These are phyloP conservation scores for Quaeritorhiza haematococci DNA, from an alignment of 371 early-diverging fungal species.

Conservation along the genomic window DNA sequence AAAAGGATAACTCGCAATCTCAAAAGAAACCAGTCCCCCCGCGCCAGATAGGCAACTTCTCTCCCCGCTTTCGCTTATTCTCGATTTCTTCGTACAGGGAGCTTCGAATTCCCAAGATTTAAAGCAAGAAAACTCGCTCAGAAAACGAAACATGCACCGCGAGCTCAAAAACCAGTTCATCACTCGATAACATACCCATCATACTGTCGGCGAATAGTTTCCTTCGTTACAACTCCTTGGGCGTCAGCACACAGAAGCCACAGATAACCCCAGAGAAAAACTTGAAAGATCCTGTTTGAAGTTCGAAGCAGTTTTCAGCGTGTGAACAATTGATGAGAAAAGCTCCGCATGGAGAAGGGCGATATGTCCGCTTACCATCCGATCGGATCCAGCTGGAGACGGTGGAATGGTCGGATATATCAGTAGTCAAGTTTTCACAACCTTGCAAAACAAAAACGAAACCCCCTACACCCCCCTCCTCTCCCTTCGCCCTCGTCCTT, in stretches of 20 bases:
- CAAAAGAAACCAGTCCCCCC: conserved; percentile 6
- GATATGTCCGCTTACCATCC: too few species aligned
- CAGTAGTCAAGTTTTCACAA: too few species aligned
- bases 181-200: neutral
- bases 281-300: conserved; percentile 10
- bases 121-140: neutral
- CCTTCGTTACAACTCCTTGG: conserved; percentile 2
- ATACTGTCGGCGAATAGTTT: conserved; percentile 5
- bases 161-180: too few species aligned
- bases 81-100: conserved; percentile 8
- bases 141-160: neutral
- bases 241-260: conserved; percentile 7
- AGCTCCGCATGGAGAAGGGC: too few species aligned
- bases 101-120: neutral
- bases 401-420: too few species aligned
- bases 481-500: too few species aligned
- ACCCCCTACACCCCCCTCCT: too few species aligned
- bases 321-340: too few species aligned
- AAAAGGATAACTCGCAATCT: too few species aligned
- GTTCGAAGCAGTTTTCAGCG: too few species aligned
- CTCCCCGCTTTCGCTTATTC: neutral
- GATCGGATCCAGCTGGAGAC: too few species aligned
- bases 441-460: too few species aligned
- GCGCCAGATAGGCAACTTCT: conserved; percentile 3
- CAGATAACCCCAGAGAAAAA: conserved; percentile 9